These are phyloP conservation scores for Flaveria sonorensis DNA, from an alignment of 129 eudicot genomes.

Conservation along the genomic window DNA sequence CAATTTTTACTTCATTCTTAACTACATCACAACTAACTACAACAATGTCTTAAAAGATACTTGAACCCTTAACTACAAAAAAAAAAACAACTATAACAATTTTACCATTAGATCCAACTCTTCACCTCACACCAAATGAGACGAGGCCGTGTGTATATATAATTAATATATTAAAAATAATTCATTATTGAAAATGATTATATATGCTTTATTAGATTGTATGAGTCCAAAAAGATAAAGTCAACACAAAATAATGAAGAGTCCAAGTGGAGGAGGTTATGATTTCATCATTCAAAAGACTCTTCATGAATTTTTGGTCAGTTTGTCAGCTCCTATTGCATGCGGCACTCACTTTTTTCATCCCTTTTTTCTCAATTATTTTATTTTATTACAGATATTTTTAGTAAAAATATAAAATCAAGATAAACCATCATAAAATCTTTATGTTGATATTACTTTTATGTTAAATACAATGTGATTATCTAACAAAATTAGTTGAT, in stretches of 20 bases:
- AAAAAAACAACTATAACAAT: too few species aligned
- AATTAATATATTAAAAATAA: not conserved
- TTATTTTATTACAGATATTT: not conserved
- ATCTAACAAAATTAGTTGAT: not conserved
- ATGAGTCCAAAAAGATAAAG: constrained; percentile 49
- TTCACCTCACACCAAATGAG: not conserved
- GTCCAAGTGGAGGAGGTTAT: constrained; percentile 44
- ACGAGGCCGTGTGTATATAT: not conserved
- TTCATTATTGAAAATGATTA: not conserved
- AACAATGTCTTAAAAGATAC: too few species aligned
- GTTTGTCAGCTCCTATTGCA: constrained; percentile 53
- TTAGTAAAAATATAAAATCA: not conserved
- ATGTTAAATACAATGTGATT: not conserved
- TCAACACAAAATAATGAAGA: constrained; percentile 42
- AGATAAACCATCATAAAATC: not conserved
- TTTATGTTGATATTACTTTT: not conserved
- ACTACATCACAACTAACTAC: too few species aligned
- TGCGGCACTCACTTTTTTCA: constrained; percentile 43
- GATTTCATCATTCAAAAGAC: constrained; percentile 46
- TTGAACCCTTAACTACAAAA: too few species aligned
- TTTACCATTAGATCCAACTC: too few species aligned
- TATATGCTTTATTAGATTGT: constrained; percentile 22
- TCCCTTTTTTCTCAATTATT: constrained; percentile 15
- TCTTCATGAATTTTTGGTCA: constrained; percentile 49
- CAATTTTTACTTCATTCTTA: too few species aligned